Percentiles rank a stretch among this genome's conserved stretches.
These are phyloP conservation scores for Cyberlindnera lachancei DNA, from an alignment of 805 yeast species.

Conservation along the genomic window DNA sequence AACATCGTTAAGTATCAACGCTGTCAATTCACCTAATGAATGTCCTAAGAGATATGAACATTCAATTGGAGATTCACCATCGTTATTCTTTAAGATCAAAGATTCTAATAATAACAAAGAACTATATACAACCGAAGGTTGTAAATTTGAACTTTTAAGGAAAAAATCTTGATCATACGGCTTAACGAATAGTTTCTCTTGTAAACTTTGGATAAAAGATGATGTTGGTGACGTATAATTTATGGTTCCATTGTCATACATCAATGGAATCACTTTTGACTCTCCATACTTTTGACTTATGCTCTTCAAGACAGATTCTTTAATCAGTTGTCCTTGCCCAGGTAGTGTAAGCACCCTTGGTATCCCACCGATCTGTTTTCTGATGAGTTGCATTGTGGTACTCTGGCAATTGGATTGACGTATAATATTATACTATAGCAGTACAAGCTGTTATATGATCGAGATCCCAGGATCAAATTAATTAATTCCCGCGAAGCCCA, in stretches of 20 bases:
- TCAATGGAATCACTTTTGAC: conserved; percentile 2
- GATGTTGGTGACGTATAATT: no score
- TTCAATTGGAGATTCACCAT: conserved; percentile 13
- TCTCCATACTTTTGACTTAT: conserved; percentile 6
- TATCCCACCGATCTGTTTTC: conserved; percentile 3
- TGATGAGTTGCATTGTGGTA: no score
- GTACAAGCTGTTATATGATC: no score
- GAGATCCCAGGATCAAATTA: no score
- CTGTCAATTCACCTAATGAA: conserved; percentile 37
- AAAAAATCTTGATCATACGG: conserved; percentile 1
- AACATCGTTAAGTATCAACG: conserved; percentile 26
- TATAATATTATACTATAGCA: no score
- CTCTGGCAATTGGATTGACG: no score
- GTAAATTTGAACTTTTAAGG: conserved; percentile 25
- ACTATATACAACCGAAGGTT: conserved; percentile 20
- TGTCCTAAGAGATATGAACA: conserved; percentile 31
- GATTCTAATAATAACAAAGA: conserved; percentile 21
- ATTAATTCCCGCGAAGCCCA: no score
- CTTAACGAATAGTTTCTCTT: conserved; percentile 2
- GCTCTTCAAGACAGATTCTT: conserved; percentile 7
- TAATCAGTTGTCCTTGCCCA: conserved; percentile 20
- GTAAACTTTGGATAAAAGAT: conserved; percentile 4
- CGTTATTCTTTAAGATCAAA: conserved; percentile 16
- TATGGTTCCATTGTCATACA: no score
- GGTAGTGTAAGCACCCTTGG: conserved; percentile 15